These are phyloP conservation scores for Candida andamanensis DNA, from an alignment of 805 yeast genomes.

Conservation along the genomic window DNA sequence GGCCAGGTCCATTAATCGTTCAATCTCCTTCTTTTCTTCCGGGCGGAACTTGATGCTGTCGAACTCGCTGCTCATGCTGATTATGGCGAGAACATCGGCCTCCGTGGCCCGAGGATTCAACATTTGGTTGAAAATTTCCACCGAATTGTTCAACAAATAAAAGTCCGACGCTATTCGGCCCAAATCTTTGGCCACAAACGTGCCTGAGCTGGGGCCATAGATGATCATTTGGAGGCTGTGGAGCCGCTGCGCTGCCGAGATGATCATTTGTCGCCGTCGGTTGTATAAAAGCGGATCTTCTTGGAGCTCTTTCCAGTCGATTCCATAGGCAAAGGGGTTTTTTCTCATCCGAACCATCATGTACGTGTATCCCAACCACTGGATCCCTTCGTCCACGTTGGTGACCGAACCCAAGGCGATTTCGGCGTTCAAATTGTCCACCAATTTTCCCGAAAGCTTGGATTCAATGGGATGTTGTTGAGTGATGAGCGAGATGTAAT, in stretches of 20 bases:
- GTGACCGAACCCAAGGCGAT: constrained; percentile 94
- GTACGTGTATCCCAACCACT: constrained; percentile 97
- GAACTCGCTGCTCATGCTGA: constrained; percentile 90
- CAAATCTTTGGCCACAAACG: constrained; percentile 78
- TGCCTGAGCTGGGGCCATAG: constrained; percentile 77
- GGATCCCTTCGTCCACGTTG: constrained; percentile 87
- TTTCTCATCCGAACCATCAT: constrained; percentile 90
- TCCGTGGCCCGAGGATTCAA: constrained; percentile 83
- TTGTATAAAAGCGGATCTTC: constrained; percentile 78
- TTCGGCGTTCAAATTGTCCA: constrained; percentile 94
- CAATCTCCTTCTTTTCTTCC: constrained; percentile 78
- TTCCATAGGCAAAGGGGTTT: constrained; percentile 89
- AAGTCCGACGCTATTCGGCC: constrained; percentile 96
- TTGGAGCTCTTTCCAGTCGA: constrained; percentile 78
- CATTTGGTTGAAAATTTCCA: constrained; percentile 84
- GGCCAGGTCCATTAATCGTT: constrained; percentile 50
- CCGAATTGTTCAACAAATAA: constrained; percentile 75
- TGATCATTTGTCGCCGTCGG: constrained; percentile 69
- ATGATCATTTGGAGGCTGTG: constrained; percentile 90
- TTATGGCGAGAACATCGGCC: constrained; percentile 83
- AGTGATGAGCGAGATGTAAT: constrained; percentile 79
- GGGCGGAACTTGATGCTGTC: constrained; percentile 84
- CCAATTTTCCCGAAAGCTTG: constrained; percentile 65
- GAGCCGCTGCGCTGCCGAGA: constrained; percentile 75
- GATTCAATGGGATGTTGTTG: constrained; percentile 98